Evolutionary conservation across 2,329 filamentous ascomycete genomes (phyloP), one percentile per base, ranked within the genome.

Genomic region (Didymella sp.): DNA sequence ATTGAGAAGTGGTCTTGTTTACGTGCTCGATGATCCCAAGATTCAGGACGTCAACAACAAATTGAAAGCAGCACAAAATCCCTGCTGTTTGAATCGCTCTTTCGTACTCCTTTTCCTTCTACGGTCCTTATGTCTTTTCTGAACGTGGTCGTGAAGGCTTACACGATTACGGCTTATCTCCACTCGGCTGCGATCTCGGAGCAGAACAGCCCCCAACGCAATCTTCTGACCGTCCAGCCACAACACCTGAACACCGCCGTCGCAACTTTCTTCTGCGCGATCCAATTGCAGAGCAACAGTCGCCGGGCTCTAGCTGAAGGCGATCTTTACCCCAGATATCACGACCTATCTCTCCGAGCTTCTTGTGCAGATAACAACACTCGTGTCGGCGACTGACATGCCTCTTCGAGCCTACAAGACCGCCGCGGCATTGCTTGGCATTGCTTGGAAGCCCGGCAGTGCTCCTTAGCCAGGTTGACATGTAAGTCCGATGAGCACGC

Each of bases 391-490:
- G 17, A 45, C 27, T 37, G 56, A 58, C 56, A 58, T 58, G 43
- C 56, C 56, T 58, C 24, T 58, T 58, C 21, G 31, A 54, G 56
- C 45, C 19, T 41, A 35, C 27, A 46, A 31, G 33, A 41, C 56
- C 56, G 56, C 43, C 49, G 44, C 44, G 55, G 55, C 55, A 53
- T 44, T 46, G 44, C 56, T 58, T 58, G 56, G 56, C 56, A 27
- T 42, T 22, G 49, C 56, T 53, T 58, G 55, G 55, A 31, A 46
- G 21, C n/a, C 40, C 44, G 44, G 50, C 40, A 50, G 31, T 46
- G 38, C 33, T 40, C 45, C 55, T 50, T 41, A 44, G 31, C 27
- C 35, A 50, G 31, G 48, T 27, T 21, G 44, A 33, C 22, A 51
- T 22, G 42, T 43, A 48, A 19, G 38, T 35, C 35, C 37, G 21